phyloP scores from a whole-genome alignment of 2,329 filamentous ascomycete genomes.

The Plectosphaerella sp. region DNA sequence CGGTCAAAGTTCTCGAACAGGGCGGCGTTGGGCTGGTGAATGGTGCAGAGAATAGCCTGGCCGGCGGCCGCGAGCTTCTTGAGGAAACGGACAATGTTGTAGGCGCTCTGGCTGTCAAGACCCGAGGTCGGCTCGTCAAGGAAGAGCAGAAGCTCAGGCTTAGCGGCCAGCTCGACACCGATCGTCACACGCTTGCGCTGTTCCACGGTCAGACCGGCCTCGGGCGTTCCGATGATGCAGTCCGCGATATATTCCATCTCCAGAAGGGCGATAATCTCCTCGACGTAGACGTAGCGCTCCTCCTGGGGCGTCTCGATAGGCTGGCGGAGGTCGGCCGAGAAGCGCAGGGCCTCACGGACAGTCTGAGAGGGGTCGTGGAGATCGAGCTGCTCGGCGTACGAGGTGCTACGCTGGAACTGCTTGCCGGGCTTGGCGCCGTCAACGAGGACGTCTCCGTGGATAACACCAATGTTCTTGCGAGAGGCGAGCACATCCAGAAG shows the following conservation, averaged over 20 bases:
- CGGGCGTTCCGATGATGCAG: slow-evolving; percentile 52
- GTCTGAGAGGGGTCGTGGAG: slow-evolving; percentile 59
- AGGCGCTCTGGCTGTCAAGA: slow-evolving; percentile 67
- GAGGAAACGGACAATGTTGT: slow-evolving; percentile 75
- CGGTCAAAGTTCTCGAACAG: slow-evolving; percentile 88
- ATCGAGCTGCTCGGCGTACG: slow-evolving; percentile 60
- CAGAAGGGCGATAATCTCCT: slow-evolving; percentile 54
- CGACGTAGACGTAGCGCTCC: slow-evolving; percentile 57
- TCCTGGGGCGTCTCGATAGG: slow-evolving; percentile 45
- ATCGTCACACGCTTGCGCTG: slow-evolving; percentile 79
- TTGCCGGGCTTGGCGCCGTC: slow-evolving; percentile 52
- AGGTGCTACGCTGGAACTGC: slow-evolving; percentile 58
- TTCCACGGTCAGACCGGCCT: slow-evolving; percentile 67
- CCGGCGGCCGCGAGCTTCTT: slow-evolving; percentile 73
- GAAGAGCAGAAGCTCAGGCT: slow-evolving; percentile 72
- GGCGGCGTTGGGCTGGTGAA: slow-evolving; percentile 83
- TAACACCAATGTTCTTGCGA: slow-evolving; percentile 58
- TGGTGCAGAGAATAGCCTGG: slow-evolving; percentile 86
- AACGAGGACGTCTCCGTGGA: slow-evolving; percentile 52
- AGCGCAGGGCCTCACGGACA: slow-evolving; percentile 58
- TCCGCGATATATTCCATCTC: slow-evolving; percentile 57
- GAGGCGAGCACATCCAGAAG: slow-evolving; percentile 69
- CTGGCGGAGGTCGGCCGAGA: slow-evolving; percentile 59
- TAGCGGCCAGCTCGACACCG: slow-evolving; percentile 83
- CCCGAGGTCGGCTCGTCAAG: slow-evolving; percentile 76